Base-by-base conservation (phyloP, 2,329 filamentous ascomycete species). In the Talaromyces marneffei region DNA sequence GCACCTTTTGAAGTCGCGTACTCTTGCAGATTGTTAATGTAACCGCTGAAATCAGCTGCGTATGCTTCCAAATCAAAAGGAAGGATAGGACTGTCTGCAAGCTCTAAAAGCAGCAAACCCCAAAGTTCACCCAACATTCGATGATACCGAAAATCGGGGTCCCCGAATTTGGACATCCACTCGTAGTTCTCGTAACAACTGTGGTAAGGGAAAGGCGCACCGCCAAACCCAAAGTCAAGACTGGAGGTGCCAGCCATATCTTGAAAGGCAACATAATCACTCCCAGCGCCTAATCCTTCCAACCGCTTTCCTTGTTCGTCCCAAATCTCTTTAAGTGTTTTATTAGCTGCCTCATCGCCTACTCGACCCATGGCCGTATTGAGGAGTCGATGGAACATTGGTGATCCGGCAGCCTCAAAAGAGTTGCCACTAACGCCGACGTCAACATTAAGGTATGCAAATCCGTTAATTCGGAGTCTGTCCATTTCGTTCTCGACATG, bases 371-470 rank as follows among this genome's bases (percentile, higher is more conserved):
- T 79, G 4, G 91, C 86, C 63, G 88, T 87, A 23, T 85, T 78
- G 37, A 97, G 82, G 1, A 90, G 80, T 65, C 85, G 86, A 64
- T 86, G 80, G 72, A 94, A 92, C 33, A 95, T 78, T 0, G 94
- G 94, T 3, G 90, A 94, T 20, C 89, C 94, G 5, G 87, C 81
- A 8, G 91, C 93, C 65, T 84, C 83, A 70, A 99, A 91, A 10
- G 88, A 81, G 58, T 80, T 77, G 5, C 94, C 94, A 2, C 84
- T 84, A 3, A 97, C 87, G 35, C 88, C 93, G 1, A 87, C 85
- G 72, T 93, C 93, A 42, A 99, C 87, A 70, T 99, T 99, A 66
- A 99, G 81, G 70, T 99, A 99, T 9, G 90, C 92, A 65, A 91
- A 86, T 0, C 85, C 93, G 67, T 94, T 83, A 18, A 83, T 79